Base-by-base conservation (phyloP, 2,329 filamentous ascomycete genomes). In the Colletotrichum tamarilloi region DNA sequence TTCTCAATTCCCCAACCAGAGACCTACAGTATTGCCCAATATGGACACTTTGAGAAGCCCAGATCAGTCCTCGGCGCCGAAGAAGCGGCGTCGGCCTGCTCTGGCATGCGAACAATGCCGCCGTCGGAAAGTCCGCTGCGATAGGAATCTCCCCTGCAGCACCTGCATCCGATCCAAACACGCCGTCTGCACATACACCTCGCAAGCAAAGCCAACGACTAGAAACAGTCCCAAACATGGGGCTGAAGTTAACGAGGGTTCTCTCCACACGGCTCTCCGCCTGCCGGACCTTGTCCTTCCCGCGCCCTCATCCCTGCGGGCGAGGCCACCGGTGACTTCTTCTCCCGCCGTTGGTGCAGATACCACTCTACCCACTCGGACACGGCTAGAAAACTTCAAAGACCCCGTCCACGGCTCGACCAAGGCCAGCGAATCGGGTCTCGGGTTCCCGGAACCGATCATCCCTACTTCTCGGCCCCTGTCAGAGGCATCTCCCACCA, bases 81-180 rank as follows among this genome's bases (percentile, higher is more conserved):
- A 83, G 81, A 84, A 84, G 71, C 78, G 83, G 11, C 80, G 83
- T 64, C 80, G 82, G 22, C 84, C 83, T 42, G 80, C 84, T 3
- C 79, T 86, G 38, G 89, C 90, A 1, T 92, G 90, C 78, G 82
- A 85, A 75, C 83, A 89, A 55, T 92, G 91, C 77, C 84, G 90
- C 56, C 86, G 82, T 68, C 88, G 90, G 53, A 93, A 92, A 79
- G 88, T 92, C 72, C 85, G 87, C 59, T 92, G 91, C 77, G 88
- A 92, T 77, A 87, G 89, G 62, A 86, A 87, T 72, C 80, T 82
- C 7, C 91, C 91, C 1, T 92, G 91, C 76, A 85, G 83, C 72
- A 90, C 91, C 71, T 92, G 91, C 77, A 72, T 87, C n/a, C 87
- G 87, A 75, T 88, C 89, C 26, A 86, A 86, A 75, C 88, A 87